These are phyloP conservation scores for Bruguiera hainesii DNA, from an alignment of 441 rosid species.

Conservation along the genomic window DNA sequence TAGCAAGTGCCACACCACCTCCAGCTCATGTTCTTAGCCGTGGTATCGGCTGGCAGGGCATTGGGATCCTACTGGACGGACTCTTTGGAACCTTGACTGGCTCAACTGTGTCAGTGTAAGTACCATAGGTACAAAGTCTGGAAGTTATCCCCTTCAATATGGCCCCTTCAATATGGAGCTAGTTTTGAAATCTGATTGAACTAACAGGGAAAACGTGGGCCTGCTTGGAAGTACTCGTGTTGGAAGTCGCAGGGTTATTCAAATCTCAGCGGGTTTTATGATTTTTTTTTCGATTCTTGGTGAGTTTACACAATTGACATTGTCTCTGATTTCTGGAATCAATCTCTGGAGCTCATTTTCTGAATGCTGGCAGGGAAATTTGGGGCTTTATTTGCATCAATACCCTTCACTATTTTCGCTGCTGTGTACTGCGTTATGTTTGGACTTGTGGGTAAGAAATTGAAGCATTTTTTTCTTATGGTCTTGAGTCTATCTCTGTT, in stretches of 20 bases:
- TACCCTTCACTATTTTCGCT: constrained; percentile 95
- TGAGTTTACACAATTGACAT: constrained; percentile 22
- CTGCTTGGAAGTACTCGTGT: constrained; percentile 99
- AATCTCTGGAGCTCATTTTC: constrained; percentile 10
- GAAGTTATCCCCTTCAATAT: constrained; percentile 9
- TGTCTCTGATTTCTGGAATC: background rate
- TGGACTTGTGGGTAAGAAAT: constrained; percentile 79
- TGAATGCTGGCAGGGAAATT: constrained; percentile 63
- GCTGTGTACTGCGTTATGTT: constrained; percentile 89
- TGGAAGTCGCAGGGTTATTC: constrained; percentile 97
- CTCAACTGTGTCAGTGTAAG: constrained; percentile 86
- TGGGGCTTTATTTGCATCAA: constrained; percentile 95
- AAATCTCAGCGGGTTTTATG: constrained; percentile 98
- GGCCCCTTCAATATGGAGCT: background rate
- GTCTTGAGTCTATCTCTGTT: background rate
- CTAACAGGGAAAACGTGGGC: constrained; percentile 89
- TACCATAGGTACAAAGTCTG: constrained; percentile 3
- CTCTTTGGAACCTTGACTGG: constrained; percentile 90
- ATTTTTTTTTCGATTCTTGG: constrained; percentile 96
- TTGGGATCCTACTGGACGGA: constrained; percentile 85
- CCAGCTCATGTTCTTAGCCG: constrained; percentile 99
- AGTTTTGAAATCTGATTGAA: constrained; percentile 17
- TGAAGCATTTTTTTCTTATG: background rate
- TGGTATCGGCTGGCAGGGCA: constrained; percentile 99
- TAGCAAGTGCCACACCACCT: constrained; percentile 99